phyloP scores from a whole-genome alignment of 129 eudicot species.

The Helianthus tuberosus region DNA sequence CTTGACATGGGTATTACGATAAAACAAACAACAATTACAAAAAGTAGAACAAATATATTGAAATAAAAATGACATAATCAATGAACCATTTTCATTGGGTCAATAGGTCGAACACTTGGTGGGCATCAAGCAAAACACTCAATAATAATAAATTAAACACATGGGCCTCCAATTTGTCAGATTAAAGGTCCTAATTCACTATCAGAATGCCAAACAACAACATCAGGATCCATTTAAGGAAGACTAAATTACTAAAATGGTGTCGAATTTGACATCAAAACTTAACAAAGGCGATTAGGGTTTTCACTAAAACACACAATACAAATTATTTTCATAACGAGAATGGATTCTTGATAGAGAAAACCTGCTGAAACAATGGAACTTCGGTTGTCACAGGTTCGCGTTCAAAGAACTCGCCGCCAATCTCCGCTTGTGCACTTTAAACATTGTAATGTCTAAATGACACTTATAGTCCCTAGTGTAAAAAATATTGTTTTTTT shows the following conservation, averaged over 20 bases:
- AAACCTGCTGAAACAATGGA: conserved; percentile 18
- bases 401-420: conserved; percentile 16
- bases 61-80: neutral
- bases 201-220: neutral
- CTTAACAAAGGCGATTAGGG: neutral
- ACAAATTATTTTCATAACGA: too few species aligned
- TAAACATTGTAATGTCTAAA: neutral
- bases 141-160: neutral
- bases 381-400: conserved; percentile 15
- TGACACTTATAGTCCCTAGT: neutral
- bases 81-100: conserved; percentile 10
- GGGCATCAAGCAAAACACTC: neutral
- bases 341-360: neutral
- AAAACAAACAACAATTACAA: too few species aligned
- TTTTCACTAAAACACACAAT: too few species aligned
- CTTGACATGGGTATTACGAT: too few species aligned
- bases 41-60: too few species aligned
- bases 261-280: neutral
- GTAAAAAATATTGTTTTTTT: too few species aligned
- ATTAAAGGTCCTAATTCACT: neutral
- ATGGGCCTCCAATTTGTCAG: neutral
- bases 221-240: neutral
- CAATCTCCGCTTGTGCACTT: neutral
- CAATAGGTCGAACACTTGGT: conserved; percentile 39
- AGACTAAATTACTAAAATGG: neutral